Conservation (phyloP, 2,329 filamentous ascomycete genomes). For the Penicillium sp. region DNA sequence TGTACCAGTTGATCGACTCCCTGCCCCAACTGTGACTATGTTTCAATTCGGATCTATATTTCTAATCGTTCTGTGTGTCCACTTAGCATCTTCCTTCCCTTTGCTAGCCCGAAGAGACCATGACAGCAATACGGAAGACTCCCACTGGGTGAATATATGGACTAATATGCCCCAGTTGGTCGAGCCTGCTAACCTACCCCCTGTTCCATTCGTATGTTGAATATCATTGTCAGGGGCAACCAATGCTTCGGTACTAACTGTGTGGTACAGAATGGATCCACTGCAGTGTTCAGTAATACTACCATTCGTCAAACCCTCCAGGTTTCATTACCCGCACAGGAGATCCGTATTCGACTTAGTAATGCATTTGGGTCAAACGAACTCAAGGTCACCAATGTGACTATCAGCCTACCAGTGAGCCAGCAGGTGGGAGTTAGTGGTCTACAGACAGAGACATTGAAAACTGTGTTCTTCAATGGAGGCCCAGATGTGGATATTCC, state of each 20-base stretch:
- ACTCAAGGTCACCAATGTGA: conserved; percentile 59
- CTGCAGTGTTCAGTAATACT: conserved; percentile 57
- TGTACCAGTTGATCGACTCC: not conserved
- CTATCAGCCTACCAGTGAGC: conserved; percentile 53
- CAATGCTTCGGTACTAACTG: not conserved
- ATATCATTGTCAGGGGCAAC: not conserved
- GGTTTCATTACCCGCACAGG: conserved; percentile 55
- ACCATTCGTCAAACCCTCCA: conserved; percentile 66
- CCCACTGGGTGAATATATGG: conserved; percentile 63
- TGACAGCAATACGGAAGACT: not conserved
- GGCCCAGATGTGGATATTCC: conserved; percentile 52
- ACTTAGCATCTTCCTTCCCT: not conserved
- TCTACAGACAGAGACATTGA: conserved; percentile 54
- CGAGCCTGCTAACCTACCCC: conserved; percentile 61
- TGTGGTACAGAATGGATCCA: conserved; percentile 48
- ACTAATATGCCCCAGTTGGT: conserved; percentile 65
- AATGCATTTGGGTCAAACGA: conserved; percentile 64
- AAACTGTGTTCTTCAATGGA: conserved; percentile 59
- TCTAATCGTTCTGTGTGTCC: not conserved
- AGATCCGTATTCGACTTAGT: conserved; percentile 62
- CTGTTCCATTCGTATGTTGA: conserved; percentile 51
- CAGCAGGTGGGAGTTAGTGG: conserved; percentile 48
- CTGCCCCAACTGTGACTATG: not conserved
- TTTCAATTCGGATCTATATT: not conserved
- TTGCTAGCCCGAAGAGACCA: not conserved